Conservation (phyloP, 1,139 yeast species). For the Meyerozyma athensensis region DNA sequence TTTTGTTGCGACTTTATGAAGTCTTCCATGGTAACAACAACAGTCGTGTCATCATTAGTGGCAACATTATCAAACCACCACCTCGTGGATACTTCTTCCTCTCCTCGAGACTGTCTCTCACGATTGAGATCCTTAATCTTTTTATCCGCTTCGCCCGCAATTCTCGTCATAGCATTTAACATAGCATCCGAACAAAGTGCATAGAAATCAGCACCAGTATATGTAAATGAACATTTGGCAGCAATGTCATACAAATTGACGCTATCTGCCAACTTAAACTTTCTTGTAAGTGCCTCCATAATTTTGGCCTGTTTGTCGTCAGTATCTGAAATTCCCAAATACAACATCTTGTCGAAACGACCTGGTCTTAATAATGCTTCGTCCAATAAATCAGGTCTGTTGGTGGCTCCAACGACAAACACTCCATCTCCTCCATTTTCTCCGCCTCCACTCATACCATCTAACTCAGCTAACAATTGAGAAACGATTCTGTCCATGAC, state of each 20-base stretch:
- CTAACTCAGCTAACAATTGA: slow-evolving; percentile 87
- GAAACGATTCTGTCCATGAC: slow-evolving; percentile 98
- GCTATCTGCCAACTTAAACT: slow-evolving; percentile 58
- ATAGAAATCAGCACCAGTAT: slow-evolving; percentile 96
- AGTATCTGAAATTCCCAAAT: slow-evolving; percentile 89
- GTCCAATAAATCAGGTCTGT: slow-evolving; percentile 89
- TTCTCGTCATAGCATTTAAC: slow-evolving; percentile 91
- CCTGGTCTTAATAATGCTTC: slow-evolving; percentile 95
- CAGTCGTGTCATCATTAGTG: slow-evolving; percentile 59
- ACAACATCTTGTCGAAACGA: slow-evolving; percentile 90
- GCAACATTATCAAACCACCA: slow-evolving; percentile 94
- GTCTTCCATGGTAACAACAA: slow-evolving; percentile 65
- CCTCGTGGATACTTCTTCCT: slow-evolving; percentile 51
- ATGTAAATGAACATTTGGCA: slow-evolving; percentile 73
- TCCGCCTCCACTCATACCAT: slow-evolving; percentile 82
- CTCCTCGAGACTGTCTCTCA: slow-evolving; percentile 20
- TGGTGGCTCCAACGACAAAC: slow-evolving; percentile 96
- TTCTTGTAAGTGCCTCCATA: slow-evolving; percentile 82
- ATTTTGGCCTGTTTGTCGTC: slow-evolving; percentile 84
- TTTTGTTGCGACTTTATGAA: slow-evolving; percentile 69
- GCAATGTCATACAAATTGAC: slow-evolving; percentile 65
- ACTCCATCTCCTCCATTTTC: slow-evolving; percentile 74
- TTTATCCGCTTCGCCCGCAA: slow-evolving; percentile 69
- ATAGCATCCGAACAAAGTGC: slow-evolving; percentile 93
- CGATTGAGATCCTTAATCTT: slow-evolving; percentile 55